Evolutionary conservation across 2,329 filamentous ascomycete species (phyloP), one percentile per base, ranked within the genome.

Genomic region (Cryphonectria carpinicola): DNA sequence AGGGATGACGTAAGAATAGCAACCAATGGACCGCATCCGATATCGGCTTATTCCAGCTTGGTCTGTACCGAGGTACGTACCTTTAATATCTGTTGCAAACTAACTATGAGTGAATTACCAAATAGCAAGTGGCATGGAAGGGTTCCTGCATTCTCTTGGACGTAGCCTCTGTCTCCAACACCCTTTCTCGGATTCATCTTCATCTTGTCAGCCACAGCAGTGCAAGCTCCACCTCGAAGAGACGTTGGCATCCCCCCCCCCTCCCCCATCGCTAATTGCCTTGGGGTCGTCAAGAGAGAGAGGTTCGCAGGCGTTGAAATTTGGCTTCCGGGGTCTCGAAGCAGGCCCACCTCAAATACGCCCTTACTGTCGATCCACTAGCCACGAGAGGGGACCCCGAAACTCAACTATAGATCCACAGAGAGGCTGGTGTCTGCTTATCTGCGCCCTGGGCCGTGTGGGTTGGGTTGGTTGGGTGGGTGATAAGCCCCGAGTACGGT

Each of bases 301-400:
- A 39, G 22, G 37, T 13, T 62, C 19, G 35, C 58, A 32, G 32
- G 7, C 35, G 61, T 46, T 43, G 61, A 13, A 63, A 32, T 46
- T 22, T 32, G 49, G 32, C 25, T 66, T 66, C 49, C 37, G 52
- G 65, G 65, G 25, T 43, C 52, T 37, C 54, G 37, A 41, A 6
- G 17, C 19, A 25, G 35, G 35, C 32, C 32, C 41, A 58, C 54
- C 41, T 61, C 17, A 2, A 32, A 17, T 43, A 2, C 46, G 46
- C 65, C 22, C 22, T 35, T 22, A 10, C 43, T 17, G 37, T 28
- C 39, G 68, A 66, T 68, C 70, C 70, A 67, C 70, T 39, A 64
- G 65, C 70, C 70, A 72, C 68, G 70, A 70, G 70, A 68, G 65
- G 68, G 46, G 62, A 72, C 60, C 70, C 68, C 54, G 35, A 68